Conservation (phyloP, 805 yeast species). For the Yarrowia yakushimensis region DNA sequence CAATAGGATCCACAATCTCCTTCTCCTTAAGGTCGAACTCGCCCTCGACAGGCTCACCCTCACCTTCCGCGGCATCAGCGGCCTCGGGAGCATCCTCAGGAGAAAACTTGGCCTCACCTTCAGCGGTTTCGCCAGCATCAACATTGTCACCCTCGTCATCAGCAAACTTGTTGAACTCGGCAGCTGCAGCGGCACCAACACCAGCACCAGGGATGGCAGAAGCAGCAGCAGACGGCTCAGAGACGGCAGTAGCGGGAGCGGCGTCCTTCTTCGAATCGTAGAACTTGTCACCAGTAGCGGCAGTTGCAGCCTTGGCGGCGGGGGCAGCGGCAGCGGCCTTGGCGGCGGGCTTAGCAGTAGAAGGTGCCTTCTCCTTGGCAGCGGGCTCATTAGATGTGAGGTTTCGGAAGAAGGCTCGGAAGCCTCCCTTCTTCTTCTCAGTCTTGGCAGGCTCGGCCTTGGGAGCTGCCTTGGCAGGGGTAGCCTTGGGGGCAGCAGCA, state of each 20-base stretch:
- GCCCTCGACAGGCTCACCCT: not conserved
- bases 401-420: slow-evolving; percentile 21
- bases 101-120: slow-evolving; percentile 2
- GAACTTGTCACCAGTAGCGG: slow-evolving; percentile 20
- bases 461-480: not conserved
- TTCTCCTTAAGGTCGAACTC: slow-evolving; percentile 14
- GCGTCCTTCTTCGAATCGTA: slow-evolving; percentile 18
- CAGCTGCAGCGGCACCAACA: slow-evolving; percentile 21
- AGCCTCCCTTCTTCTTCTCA: slow-evolving; percentile 22
- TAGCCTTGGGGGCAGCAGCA: not conserved
- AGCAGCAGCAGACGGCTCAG: slow-evolving; percentile 13
- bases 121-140: not conserved
- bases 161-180: slow-evolving; percentile 15
- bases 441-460: not conserved
- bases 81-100: slow-evolving; percentile 15
- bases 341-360: not conserved
- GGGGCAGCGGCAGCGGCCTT: not conserved
- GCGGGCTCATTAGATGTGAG: slow-evolving; percentile 5
- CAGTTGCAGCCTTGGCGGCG: slow-evolving; percentile 1
- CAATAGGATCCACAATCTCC: slow-evolving; percentile 12
- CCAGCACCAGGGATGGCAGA: slow-evolving; percentile 17
- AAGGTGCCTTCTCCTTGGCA: slow-evolving; percentile 14
- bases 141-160: slow-evolving; percentile 10
- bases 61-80: not conserved
- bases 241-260: not conserved